Evolutionary conservation across 768 basidiomycete genomes (phyloP), one percentile per base, ranked within the genome.

Genomic region (Russula brevipes): DNA sequence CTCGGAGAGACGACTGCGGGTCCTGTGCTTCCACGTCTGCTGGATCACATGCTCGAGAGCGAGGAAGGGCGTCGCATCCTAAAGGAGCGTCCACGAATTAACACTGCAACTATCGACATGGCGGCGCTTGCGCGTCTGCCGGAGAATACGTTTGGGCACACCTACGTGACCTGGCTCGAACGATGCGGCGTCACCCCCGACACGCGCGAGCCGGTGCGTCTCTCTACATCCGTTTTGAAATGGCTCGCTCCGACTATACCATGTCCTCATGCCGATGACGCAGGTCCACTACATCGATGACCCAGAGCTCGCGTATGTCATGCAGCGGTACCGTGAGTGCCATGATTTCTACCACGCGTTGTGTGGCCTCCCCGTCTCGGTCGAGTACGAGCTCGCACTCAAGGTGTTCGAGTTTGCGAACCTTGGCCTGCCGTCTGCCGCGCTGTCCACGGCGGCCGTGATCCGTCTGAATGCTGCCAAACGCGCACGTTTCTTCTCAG

Each of bases 301-400:
- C 70, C 94, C 94, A 2, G 95, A 97, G 70, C 83, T 97, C 11
- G 97, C 97, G 31, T 98, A 97, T 74, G 91, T 98, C 59, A 93
- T 99, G 89, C 92, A 95, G 68, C 88, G 96, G 55, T 99, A 98
- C 73, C 88, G 96, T 31, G 95, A 99, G 76, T 96, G 90, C 66
- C 97, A 99, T 75, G 96, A 99, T 76, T 88, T 98, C 68, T 97
- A 98, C 72, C 97, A 99, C 72, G 91, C 91, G 70, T 82, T 98
- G 64, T 86, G 86, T 76, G 85, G 85, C 69, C 81, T 98, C 9
- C 94, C 94, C 0, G 93, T 98, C 61, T 87, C 87, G 64, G 89
- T 96, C 70, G 84, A 89, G 61, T 91, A 89, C 52, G 97, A 99
- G 73, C 81, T 99, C 36, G 92, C 94, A 1, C 83, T 98, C 73